Evolutionary conservation across 306 rosid genomes (phyloP), one percentile per base, ranked within the genome.

Genomic region (Sophora flavescens): DNA sequence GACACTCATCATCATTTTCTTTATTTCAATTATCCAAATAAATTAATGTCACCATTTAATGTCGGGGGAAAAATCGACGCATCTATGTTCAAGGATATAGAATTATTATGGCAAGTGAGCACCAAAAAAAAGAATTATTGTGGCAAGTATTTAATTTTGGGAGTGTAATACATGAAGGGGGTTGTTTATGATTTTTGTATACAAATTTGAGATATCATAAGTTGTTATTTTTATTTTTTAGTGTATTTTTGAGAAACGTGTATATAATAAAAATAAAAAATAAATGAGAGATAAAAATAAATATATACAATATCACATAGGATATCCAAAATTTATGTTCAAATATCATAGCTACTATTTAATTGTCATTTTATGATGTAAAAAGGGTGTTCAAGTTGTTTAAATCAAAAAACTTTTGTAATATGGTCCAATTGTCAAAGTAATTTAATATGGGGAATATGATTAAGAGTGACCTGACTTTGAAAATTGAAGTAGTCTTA

Each of bases 331-430:
- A n/a, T n/a, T n/a, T n/a, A n/a, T n/a, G n/a, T n/a, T n/a, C n/a
- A n/a, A n/a, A n/a, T n/a, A n/a, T n/a, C n/a, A n/a, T n/a, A n/a
- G n/a, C n/a, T n/a, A n/a, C n/a, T n/a, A n/a, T n/a, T n/a, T 38
- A 63, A 41, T 71, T 58, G 61, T 41, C 42, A 63, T n/a, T 26
- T 17, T 28, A 52, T 79, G 60, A 63, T 79, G 60, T 63, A 56
- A 51, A 51, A 69, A 38, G 45, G 56, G 33, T 28, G 14, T 44
- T 74, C 83, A 77, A 77, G 51, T 78, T 62, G 81, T 61, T 58
- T 44, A n/a, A 59, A 28, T 73, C 6, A 14, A 59, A 58, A 42
- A 16, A 5, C 12, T 44, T 41, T 28, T 12, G 13, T 44, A 14
- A 72, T 9, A 12, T 26, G 17, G 22, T 28, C 50, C 52, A 56